These are phyloP conservation scores for Xanthoconium purpureum DNA, from an alignment of 768 basidiomycete species.

Conservation along the genomic window DNA sequence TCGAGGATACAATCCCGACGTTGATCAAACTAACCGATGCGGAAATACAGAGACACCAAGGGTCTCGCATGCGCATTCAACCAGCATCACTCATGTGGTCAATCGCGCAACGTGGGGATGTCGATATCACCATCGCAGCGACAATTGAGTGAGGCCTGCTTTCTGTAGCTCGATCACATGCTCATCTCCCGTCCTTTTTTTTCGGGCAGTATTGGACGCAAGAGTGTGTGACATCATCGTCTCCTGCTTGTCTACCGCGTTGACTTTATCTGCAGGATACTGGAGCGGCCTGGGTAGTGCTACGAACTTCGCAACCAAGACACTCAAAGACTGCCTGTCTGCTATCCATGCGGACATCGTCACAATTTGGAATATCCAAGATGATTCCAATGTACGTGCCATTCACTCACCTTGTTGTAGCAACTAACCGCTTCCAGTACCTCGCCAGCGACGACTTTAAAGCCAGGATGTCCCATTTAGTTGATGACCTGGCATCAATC, in stretches of 20 bases:
- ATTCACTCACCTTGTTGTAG: too few relatives aligned
- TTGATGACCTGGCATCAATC: background rate
- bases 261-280: background rate
- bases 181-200: background rate
- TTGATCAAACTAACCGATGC: constrained; percentile 4
- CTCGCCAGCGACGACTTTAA: constrained; percentile 3
- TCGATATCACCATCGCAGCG: background rate
- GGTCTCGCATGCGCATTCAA: background rate
- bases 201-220: constrained; percentile 4
- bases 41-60: background rate
- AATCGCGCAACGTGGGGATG: constrained; percentile 5
- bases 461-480: constrained; percentile 7
- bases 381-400: constrained; percentile 3
- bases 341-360: constrained; percentile 6
- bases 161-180: background rate
- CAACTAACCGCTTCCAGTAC: too few relatives aligned
- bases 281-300: background rate
- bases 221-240: background rate
- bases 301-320: background rate
- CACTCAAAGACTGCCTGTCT: background rate
- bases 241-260: background rate
- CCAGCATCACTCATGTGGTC: constrained; percentile 5
- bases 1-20: background rate
- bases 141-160: background rate
- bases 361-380: constrained; percentile 6